Evolutionary conservation across 768 basidiomycete species (phyloP).

Genomic region (Agrocybe pediades): DNA sequence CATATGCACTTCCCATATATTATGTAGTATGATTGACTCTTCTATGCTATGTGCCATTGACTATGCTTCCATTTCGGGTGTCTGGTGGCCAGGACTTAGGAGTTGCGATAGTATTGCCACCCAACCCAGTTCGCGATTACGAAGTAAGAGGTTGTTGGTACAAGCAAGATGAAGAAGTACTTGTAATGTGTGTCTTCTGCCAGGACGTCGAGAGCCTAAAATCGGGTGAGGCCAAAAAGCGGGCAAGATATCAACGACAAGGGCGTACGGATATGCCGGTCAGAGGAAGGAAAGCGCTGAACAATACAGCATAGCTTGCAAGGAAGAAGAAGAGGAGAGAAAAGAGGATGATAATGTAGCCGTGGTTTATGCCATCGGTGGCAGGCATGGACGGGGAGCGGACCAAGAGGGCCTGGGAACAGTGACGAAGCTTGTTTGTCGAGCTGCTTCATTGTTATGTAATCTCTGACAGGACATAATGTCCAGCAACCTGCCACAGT

Average conservation of each 20-base stretch:
- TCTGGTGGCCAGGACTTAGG: slow-evolving; percentile 40
- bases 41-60: not conserved
- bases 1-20: slow-evolving; percentile 1
- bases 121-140: slow-evolving; percentile 99
- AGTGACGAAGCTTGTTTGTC: slow-evolving; percentile 8
- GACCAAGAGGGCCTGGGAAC: slow-evolving; percentile 10
- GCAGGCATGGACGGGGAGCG: not conserved
- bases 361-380: slow-evolving; percentile 28
- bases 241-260: not conserved
- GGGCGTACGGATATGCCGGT: slow-evolving; percentile 52
- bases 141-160: slow-evolving; percentile 85
- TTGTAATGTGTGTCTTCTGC: slow-evolving; percentile 86
- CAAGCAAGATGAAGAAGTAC: slow-evolving; percentile 76
- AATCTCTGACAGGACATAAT: slow-evolving; percentile 15
- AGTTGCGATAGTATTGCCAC: slow-evolving; percentile 96
- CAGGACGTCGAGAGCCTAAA: slow-evolving; percentile 64
- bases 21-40: not conserved
- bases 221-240: not conserved
- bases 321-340: slow-evolving; percentile 56
- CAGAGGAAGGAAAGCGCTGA: slow-evolving; percentile 63
- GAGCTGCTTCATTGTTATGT: slow-evolving; percentile 11
- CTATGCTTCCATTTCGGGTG: not conserved
- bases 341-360: slow-evolving; percentile 47
- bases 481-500: not conserved
- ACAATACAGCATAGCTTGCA: slow-evolving; percentile 63